Evolutionary conservation across 2,329 filamentous ascomycete genomes (phyloP), one percentile per base, ranked within the genome.

Genomic region (Claviceps arundinis): DNA sequence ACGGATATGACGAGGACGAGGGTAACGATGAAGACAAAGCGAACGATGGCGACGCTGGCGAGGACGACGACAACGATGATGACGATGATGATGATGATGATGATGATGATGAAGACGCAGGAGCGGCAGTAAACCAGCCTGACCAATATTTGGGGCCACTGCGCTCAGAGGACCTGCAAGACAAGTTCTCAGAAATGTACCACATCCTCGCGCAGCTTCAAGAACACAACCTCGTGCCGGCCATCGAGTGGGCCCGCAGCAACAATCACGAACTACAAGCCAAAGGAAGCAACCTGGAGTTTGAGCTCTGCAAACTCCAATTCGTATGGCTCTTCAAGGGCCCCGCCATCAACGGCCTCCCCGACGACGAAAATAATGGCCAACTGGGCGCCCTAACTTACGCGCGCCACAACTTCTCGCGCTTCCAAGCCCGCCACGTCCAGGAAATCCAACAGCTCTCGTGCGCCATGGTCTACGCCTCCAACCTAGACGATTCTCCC

Each of bases 261-360:
- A 85, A 96, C 61, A 84, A 82, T 54, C 66, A 69, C 5, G 74
- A 82, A 26, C 75, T 98, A 2, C 89, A 95, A 62, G 77, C 79
- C 4, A 80, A 89, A 47, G 91, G 90, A 3, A 95, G 89, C 62
- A 95, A 95, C 60, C 78, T 98, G 2, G 91, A 97, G 65, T 98
- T 97, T 57, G 91, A 98, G 62, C 81, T 98, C 2, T 88, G 84
- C 69, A 86, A 89, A 57, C 74, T 97, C 17, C 89, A 95, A 59
- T 98, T 87, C 60, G 78, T 97, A 37, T 91, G 87, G 78, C 76
- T 96, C 1, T 95, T 94, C 68, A 81, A 85, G 56, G 83, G 84
- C 0, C 68, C 73, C 0, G 54, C 62, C 1, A 65, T 75, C 11
- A 78, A 80, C 56, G 77, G 79, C 9, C 69, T 81, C 1, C 74